Evolutionary conservation across 1,139 yeast species (phyloP).

Genomic region (Pneumocystis carinii): DNA sequence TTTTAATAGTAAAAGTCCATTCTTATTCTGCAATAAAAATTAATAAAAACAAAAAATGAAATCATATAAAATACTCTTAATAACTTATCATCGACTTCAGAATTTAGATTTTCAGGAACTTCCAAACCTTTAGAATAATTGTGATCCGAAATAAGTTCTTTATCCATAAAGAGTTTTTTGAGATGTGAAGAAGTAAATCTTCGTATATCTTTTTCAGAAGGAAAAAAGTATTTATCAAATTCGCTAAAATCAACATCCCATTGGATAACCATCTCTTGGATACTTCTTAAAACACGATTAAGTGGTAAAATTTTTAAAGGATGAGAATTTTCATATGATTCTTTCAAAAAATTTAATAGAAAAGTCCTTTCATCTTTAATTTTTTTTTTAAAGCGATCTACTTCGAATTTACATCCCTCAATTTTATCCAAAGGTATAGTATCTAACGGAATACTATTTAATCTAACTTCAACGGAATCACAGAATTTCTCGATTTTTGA

Average conservation of each 20-base stretch:
- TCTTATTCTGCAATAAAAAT: not conserved
- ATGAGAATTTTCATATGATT: slow-evolving; percentile 39
- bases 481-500: slow-evolving; percentile 48
- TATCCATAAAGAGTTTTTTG: slow-evolving; percentile 51
- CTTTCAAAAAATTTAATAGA: slow-evolving; percentile 35
- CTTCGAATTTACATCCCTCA: slow-evolving; percentile 48
- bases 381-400: slow-evolving; percentile 42
- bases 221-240: slow-evolving; percentile 67
- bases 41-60: not conserved
- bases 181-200: slow-evolving; percentile 81
- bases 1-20: not conserved
- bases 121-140: not conserved
- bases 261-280: slow-evolving; percentile 68
- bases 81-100: not conserved
- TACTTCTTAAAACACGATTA: slow-evolving; percentile 50
- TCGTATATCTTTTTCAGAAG: slow-evolving; percentile 87
- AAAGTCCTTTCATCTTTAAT: slow-evolving; percentile 38
- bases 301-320: slow-evolving; percentile 57
- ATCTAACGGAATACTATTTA: slow-evolving; percentile 70
- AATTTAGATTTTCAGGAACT: not conserved
- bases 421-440: slow-evolving; percentile 46
- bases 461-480: slow-evolving; percentile 53
- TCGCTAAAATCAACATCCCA: slow-evolving; percentile 81
- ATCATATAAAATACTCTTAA: not conserved
- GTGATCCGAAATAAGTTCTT: slow-evolving; percentile 7